A percentile compares a stretch with the other conserved stretches of the same genome.
Conservation (phyloP, 2,329 filamentous ascomycete genomes). For the Kalaharituber pfeilii region DNA sequence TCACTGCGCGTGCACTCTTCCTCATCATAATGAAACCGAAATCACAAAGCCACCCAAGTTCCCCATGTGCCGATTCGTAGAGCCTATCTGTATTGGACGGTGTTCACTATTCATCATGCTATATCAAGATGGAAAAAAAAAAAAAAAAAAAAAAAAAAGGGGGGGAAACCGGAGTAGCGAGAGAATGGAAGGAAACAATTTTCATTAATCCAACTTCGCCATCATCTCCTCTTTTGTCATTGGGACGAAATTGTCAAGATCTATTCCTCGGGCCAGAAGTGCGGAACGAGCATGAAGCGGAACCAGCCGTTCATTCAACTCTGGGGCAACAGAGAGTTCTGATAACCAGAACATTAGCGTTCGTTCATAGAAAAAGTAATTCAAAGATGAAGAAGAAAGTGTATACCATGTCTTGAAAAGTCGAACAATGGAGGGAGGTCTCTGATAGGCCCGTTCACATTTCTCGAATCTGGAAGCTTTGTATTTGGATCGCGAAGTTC, state of each 20-base stretch:
- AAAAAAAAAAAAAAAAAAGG: not conserved
- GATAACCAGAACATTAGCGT: conserved; percentile 19
- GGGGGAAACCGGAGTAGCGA: not conserved
- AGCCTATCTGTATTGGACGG: conserved; percentile 1
- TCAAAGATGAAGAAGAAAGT: conserved; percentile 5
- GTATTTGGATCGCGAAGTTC: conserved; percentile 85
- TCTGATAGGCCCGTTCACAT: conserved; percentile 55
- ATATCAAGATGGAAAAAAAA: not conserved
- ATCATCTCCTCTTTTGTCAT: conserved; percentile 93
- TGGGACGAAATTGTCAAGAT: conserved; percentile 85
- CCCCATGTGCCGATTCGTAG: conserved; percentile 1
- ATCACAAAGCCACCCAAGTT: conserved; percentile 1
- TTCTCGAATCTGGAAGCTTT: conserved; percentile 81
- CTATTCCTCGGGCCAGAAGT: conserved; percentile 60
- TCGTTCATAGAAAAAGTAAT: conserved; percentile 5
- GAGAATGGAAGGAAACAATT: not conserved
- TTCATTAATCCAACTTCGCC: conserved; percentile 76
- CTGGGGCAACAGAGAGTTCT: conserved; percentile 93
- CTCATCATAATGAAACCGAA: not conserved
- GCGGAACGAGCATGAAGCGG: conserved; percentile 62
- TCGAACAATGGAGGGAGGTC: conserved; percentile 82
- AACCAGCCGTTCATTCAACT: conserved; percentile 74
- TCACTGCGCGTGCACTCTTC: not conserved
- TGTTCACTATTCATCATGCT: conserved; percentile 1
- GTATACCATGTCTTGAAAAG: conserved; percentile 81